A percentile compares a stretch with the other conserved stretches of the same genome.
Evolutionary conservation across 352 stramenopile species (phyloP).

Genomic region (Phytophthora tubulina): DNA sequence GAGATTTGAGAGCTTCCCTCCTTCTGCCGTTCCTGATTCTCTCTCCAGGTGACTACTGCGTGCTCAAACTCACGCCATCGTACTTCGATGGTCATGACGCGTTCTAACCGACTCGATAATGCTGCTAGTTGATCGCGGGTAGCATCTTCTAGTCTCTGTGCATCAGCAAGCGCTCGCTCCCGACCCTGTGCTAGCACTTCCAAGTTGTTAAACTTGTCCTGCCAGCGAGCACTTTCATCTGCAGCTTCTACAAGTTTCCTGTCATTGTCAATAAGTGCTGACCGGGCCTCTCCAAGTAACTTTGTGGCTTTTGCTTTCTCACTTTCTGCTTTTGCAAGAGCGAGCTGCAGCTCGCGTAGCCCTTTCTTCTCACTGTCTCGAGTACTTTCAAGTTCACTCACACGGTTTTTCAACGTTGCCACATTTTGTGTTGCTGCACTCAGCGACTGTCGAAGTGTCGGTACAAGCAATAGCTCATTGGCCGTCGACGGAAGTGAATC

Average conservation of each 20-base stretch:
- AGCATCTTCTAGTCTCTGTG: conserved; percentile 43
- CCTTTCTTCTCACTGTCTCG: conserved; percentile 38
- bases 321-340: conserved; percentile 37
- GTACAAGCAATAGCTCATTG: conserved; percentile 42
- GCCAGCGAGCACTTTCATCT: conserved; percentile 48
- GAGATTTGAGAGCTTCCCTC: not conserved
- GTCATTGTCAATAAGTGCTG: conserved; percentile 48
- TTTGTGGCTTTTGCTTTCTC: conserved; percentile 57
- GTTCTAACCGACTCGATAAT: conserved; percentile 39
- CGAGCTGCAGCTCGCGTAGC: conserved; percentile 46
- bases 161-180: conserved; percentile 46
- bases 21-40: conserved; percentile 1
- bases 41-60: conserved; percentile 31
- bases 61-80: conserved; percentile 27
- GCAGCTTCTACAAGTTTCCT: conserved; percentile 41
- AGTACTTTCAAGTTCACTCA: conserved; percentile 47
- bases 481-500: conserved; percentile 19
- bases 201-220: conserved; percentile 53
- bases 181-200: conserved; percentile 49
- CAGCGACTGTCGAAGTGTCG: conserved; percentile 61
- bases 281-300: conserved; percentile 60
- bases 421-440: conserved; percentile 46
- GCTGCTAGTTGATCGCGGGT: conserved; percentile 34
- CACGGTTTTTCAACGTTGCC: conserved; percentile 50
- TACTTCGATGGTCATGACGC: conserved; percentile 15